Evolutionary conservation across 306 rosid species (phyloP).

Genomic region (Gastrolobium villosum): DNA sequence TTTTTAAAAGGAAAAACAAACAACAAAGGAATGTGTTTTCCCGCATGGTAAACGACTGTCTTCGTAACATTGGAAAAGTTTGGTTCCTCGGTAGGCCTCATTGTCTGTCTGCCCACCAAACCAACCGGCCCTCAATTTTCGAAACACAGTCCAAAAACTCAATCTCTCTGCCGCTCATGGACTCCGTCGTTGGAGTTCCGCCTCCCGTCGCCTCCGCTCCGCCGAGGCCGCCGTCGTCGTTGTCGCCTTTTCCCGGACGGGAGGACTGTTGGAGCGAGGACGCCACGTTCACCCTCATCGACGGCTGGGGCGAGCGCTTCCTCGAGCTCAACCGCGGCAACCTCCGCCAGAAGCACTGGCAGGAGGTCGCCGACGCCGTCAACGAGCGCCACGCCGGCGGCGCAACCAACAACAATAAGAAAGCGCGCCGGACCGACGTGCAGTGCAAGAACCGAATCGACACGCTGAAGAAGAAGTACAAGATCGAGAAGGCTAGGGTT

Average conservation of each 20-base stretch:
- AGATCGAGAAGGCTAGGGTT: constrained; percentile 84
- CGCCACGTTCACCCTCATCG: constrained; percentile 76
- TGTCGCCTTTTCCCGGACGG: constrained; percentile 60
- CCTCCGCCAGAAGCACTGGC: constrained; percentile 84
- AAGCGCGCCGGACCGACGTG: constrained; percentile 66
- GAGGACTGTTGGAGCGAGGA: constrained; percentile 84
- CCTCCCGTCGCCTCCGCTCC: constrained; percentile 34
- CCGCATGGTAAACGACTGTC: constrained; percentile 55
- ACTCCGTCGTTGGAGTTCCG: constrained; percentile 52
- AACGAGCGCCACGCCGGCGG: constrained; percentile 58
- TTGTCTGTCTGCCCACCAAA: constrained; percentile 25
- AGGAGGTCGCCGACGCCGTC: constrained; percentile 79
- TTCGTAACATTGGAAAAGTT: constrained; percentile 32
- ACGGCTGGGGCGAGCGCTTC: constrained; percentile 81
- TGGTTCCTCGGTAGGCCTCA: constrained; percentile 29
- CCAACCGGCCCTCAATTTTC: background rate
- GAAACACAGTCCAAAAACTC: background rate
- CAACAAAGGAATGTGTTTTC: constrained; percentile 31
- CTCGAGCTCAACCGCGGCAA: constrained; percentile 74
- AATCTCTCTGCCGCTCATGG: constrained; percentile 43
- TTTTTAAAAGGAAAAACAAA: background rate
- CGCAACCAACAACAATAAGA: background rate
- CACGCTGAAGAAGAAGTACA: constrained; percentile 83
- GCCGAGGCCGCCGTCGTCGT: constrained; percentile 44
- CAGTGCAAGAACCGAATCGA: constrained; percentile 92